These are phyloP conservation scores for Dillenia turbinata DNA, from an alignment of 164 flowering plant genomes.

Conservation along the genomic window DNA sequence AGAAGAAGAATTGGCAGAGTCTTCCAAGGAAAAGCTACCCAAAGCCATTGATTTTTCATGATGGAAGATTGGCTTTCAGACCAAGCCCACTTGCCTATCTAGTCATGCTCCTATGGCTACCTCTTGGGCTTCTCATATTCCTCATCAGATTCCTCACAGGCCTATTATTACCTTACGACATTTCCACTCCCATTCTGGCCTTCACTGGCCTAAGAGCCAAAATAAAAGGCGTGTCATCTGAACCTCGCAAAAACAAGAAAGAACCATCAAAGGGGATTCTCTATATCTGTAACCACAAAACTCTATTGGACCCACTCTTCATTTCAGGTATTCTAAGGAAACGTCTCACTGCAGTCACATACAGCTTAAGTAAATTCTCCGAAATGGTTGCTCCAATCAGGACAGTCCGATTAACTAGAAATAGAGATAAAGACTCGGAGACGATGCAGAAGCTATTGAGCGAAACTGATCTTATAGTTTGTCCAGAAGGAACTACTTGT, in stretches of 20 bases:
- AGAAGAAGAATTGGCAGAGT: slow-evolving; percentile 24
- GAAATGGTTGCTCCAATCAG: slow-evolving; percentile 32
- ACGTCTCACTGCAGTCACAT: slow-evolving; percentile 24
- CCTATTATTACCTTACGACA: slow-evolving; percentile 23
- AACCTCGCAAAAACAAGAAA: neutral
- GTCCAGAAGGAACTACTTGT: slow-evolving; percentile 47
- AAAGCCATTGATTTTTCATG: slow-evolving; percentile 61
- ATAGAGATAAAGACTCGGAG: slow-evolving; percentile 23
- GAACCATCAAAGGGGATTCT: slow-evolving; percentile 21
- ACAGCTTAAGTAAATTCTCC: slow-evolving; percentile 23
- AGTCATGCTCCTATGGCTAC: slow-evolving; percentile 51
- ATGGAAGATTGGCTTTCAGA: slow-evolving; percentile 51
- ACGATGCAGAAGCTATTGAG: slow-evolving; percentile 23
- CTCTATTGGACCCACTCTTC: slow-evolving; percentile 41
- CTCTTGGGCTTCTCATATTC: slow-evolving; percentile 36
- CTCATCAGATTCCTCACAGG: slow-evolving; percentile 17
- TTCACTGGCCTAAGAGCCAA: slow-evolving; percentile 21
- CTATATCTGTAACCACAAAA: slow-evolving; percentile 64
- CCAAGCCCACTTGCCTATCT: slow-evolving; percentile 41
- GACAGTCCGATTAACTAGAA: slow-evolving; percentile 28
- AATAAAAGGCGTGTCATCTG: slow-evolving; percentile 1
- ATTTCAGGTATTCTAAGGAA: slow-evolving; percentile 10
- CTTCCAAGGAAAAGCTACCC: slow-evolving; percentile 47
- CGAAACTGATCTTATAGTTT: slow-evolving; percentile 34
- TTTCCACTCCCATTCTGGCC: slow-evolving; percentile 11